phyloP scores from a whole-genome alignment of 305 asterid genomes.

The Fraxinus xanthoxyloides region DNA sequence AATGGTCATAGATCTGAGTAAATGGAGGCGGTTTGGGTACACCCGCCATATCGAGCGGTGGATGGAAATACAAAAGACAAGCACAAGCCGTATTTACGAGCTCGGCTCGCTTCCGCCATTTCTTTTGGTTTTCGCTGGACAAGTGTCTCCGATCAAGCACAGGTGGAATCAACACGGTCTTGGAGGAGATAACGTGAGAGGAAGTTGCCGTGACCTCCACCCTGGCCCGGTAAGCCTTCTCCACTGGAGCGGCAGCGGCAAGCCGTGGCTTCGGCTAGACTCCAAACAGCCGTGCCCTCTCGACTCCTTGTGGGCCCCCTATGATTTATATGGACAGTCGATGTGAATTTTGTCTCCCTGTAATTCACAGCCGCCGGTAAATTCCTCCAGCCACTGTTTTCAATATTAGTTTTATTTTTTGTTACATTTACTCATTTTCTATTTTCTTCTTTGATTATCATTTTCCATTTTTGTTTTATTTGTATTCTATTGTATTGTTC shows the following conservation, averaged over 20 bases:
- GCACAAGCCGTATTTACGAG: conserved; percentile 72
- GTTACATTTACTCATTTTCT: conserved; percentile 8
- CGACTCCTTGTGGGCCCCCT: conserved; percentile 82
- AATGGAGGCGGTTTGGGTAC: conserved; percentile 83
- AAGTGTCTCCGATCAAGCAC: conserved; percentile 90
- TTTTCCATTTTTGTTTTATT: conserved; percentile 25
- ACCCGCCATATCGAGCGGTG: conserved; percentile 82
- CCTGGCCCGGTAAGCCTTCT: conserved; percentile 91
- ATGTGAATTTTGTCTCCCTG: conserved; percentile 25
- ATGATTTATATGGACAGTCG: conserved; percentile 67
- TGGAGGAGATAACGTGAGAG: conserved; percentile 89
- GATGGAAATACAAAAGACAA: conserved; percentile 93
- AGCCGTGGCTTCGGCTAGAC: conserved; percentile 95
- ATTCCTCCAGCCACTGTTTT: conserved; percentile 42
- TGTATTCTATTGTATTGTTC: conserved; percentile 40
- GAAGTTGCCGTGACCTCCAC: conserved; percentile 90
- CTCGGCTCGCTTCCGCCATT: conserved; percentile 93
- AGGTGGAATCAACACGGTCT: conserved; percentile 96
- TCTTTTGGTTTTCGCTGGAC: conserved; percentile 80
- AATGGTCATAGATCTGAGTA: conserved; percentile 87
- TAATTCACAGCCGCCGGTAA: conserved; percentile 46
- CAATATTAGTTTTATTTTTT: conserved; percentile 23
- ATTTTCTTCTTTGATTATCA: conserved; percentile 21
- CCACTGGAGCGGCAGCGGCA: conserved; percentile 98
- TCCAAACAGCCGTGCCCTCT: conserved; percentile 78